Evolutionary conservation across 176 grass and related monocot species (phyloP).

Genomic region (Urochloa ruziziensis): DNA sequence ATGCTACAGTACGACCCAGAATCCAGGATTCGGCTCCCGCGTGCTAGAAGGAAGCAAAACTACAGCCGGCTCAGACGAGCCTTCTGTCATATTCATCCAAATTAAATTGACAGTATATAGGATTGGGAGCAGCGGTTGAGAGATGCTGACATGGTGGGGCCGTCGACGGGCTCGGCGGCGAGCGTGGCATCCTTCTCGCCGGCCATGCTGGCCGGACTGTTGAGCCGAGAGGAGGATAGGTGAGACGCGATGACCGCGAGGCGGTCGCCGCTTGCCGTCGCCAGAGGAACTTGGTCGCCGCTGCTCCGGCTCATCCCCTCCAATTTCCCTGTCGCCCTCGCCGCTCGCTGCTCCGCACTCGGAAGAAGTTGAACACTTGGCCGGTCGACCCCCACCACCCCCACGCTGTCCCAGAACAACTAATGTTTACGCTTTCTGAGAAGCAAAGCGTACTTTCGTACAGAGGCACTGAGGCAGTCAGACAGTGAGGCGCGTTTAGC

Average conservation of each 20-base stretch:
- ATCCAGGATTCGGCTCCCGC: not conserved
- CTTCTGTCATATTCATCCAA: not conserved
- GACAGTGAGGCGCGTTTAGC: not conserved
- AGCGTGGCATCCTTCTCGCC: constrained; percentile 50
- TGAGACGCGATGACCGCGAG: constrained; percentile 55
- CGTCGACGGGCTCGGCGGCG: constrained; percentile 40
- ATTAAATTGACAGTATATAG: not conserved
- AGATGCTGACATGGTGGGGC: constrained; percentile 64
- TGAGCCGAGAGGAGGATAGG: constrained; percentile 5
- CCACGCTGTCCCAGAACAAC: not conserved
- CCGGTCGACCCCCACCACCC: no score
- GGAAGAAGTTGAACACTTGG: not conserved
- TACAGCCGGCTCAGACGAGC: not conserved
- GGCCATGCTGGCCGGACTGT: constrained; percentile 19
- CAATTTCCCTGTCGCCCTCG: not conserved
- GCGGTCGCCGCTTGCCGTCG: constrained; percentile 20
- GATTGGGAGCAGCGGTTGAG: not conserved
- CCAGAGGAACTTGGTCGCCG: not conserved
- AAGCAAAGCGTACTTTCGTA: not conserved
- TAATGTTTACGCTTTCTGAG: not conserved
- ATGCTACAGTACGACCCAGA: not conserved
- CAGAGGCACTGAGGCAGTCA: not conserved
- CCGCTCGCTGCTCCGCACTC: not conserved
- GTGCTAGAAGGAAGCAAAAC: not conserved
- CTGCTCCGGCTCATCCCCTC: constrained; percentile 10